phyloP scores from a whole-genome alignment of 2,329 filamentous ascomycete genomes.

The Zymoseptoria ardabiliae region DNA sequence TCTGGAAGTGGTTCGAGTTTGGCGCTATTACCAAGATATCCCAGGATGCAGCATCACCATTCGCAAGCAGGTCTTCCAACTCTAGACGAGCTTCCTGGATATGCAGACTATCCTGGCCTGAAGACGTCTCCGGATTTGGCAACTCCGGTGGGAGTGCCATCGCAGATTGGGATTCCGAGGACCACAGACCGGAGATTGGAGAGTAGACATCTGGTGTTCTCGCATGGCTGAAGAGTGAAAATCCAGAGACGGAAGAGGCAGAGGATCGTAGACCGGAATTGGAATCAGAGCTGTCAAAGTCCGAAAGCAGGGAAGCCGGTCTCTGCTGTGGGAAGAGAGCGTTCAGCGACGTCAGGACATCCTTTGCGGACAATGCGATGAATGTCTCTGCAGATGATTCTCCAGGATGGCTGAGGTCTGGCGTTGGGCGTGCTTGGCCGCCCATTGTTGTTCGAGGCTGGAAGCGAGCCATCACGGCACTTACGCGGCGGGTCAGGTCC shows the following conservation, averaged over 20 bases:
- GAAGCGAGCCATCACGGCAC: slow-evolving; percentile 63
- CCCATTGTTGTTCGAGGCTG: slow-evolving; percentile 5
- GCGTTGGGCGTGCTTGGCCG: background rate
- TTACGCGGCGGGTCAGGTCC: slow-evolving; percentile 60
- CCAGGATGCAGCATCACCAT: slow-evolving; percentile 1
- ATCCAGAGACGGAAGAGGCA: slow-evolving; percentile 43
- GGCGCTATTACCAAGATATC: slow-evolving; percentile 12
- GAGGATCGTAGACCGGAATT: slow-evolving; percentile 40
- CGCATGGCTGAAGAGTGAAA: slow-evolving; percentile 41
- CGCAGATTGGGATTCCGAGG: background rate
- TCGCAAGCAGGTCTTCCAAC: slow-evolving; percentile 13
- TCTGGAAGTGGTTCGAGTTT: background rate
- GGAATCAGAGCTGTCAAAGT: slow-evolving; percentile 37
- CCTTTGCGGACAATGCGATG: slow-evolving; percentile 57
- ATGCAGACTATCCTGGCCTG: background rate
- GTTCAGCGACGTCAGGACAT: slow-evolving; percentile 73
- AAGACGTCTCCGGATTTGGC: background rate
- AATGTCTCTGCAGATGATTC: slow-evolving; percentile 2
- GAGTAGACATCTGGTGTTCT: slow-evolving; percentile 3
- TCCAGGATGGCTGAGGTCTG: background rate
- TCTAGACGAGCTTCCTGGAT: slow-evolving; percentile 11
- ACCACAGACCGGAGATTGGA: background rate
- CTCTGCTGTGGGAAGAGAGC: slow-evolving; percentile 72
- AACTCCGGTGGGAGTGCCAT: background rate
- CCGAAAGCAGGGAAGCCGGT: slow-evolving; percentile 50